Evolutionary conservation across 805 yeast genomes (phyloP), one percentile per base, ranked within the genome.

Genomic region (Henningerozyma blattae): DNA sequence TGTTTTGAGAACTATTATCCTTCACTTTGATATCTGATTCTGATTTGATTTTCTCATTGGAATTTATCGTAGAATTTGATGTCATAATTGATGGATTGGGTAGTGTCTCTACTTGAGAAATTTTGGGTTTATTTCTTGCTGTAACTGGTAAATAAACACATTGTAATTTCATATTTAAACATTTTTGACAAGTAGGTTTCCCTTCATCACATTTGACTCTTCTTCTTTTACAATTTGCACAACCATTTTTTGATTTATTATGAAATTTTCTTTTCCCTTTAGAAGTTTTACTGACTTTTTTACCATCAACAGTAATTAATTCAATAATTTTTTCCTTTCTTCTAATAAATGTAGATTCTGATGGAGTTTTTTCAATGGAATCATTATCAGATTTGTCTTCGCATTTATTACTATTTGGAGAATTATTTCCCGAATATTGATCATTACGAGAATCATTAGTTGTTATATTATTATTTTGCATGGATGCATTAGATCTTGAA

Each of bases 141-240:
- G 36, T 48, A 28, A 47, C 46, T 2, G 52, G 46, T 1, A 60
- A 45, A 38, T 81, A 86, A 3, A 79, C 70, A 58, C 97, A 87
- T 18, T 70, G 77, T 25, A 87, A 64, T 18, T 81, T 78, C 75
- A 87, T 72, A 41, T 86, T 75, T 33, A 65, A 58, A 58, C 97
- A 87, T 57, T 85, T 85, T 18, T 63, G 62, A 54, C 97, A 87
- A 9, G 62, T 51, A 1, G 96, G 96, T 39, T 75, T 79, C 1
- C 64, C 61, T 56, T 89, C 96, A 54, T 87, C 96, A 63, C 97
- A 87, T 52, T 87, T 87, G 27, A 89, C 95, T 32, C 96, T 64
- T 46, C 97, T 70, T 40, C 73, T 69, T 52, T 87, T 87, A 57
- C 97, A 87, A 2, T 93, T 82, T 27, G 77, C 72, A 59, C 97